Conservation (phyloP, 2,329 filamentous ascomycete genomes). For the Sclerotinia nivalis region DNA sequence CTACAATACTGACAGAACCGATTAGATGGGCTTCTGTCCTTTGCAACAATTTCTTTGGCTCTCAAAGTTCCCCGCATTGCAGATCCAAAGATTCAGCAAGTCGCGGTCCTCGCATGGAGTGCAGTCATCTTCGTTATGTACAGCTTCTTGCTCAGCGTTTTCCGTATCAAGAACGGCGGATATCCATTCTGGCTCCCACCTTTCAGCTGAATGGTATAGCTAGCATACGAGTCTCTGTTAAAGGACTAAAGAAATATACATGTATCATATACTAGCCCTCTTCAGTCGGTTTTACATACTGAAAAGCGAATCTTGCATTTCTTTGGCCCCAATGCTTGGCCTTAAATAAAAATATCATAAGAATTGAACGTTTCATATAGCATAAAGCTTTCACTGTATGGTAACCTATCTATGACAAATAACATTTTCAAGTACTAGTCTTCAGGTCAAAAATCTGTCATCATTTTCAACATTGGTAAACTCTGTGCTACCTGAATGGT, state of each 20-base stretch:
- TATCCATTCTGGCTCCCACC: conserved; percentile 95
- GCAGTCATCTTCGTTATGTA: conserved; percentile 78
- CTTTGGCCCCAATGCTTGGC: conserved; percentile 7
- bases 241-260: conserved; percentile 1
- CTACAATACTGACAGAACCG: conserved; percentile 22
- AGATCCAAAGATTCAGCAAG: conserved; percentile 74
- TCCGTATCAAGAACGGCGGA: conserved; percentile 90
- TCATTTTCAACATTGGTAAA: neutral
- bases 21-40: conserved; percentile 76
- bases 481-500: neutral
- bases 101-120: conserved; percentile 79
- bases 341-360: neutral
- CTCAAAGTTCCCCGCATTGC: conserved; percentile 89
- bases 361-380: neutral
- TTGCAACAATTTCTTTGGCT: conserved; percentile 86
- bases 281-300: conserved; percentile 16
- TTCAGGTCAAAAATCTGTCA: neutral
- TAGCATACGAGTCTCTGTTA: neutral
- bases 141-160: conserved; percentile 91
- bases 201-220: conserved; percentile 50
- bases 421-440: neutral
- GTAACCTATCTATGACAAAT: neutral
- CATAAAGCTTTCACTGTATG: neutral
- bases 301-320: conserved; percentile 14
- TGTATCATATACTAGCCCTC: conserved; percentile 19